Conservation (phyloP, 306 rosid genomes). For the Myrica gale region DNA sequence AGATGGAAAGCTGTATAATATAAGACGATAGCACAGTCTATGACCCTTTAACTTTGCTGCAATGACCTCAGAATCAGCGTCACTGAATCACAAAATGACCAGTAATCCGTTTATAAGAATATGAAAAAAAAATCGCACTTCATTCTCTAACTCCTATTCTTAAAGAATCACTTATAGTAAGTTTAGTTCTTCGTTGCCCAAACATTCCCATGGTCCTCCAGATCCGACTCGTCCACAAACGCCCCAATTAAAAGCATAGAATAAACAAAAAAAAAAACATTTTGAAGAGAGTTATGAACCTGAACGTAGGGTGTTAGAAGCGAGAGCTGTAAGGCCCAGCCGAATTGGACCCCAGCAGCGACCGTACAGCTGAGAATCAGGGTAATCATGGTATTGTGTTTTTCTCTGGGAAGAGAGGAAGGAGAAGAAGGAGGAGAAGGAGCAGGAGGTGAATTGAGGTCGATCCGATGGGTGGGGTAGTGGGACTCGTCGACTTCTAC, state of each 20-base stretch:
- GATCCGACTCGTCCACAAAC: constrained; percentile 19
- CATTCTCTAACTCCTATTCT: not conserved
- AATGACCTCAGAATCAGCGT: not conserved
- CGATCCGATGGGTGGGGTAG: constrained; percentile 45
- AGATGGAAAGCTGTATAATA: no score
- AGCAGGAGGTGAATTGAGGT: constrained; percentile 45
- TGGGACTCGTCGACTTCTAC: constrained; percentile 49
- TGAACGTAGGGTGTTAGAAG: constrained; percentile 90
- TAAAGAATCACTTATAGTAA: not conserved
- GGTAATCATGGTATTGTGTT: constrained; percentile 35
- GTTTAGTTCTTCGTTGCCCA: not conserved
- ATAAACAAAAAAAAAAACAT: not conserved
- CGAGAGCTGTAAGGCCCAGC: constrained; percentile 99
- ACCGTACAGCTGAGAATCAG: constrained; percentile 87
- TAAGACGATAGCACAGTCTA: no score
- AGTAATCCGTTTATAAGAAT: not conserved
- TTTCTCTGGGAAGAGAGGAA: constrained; percentile 27
- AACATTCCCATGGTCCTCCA: constrained; percentile 6
- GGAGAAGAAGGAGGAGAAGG: constrained; percentile 14
- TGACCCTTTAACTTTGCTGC: not conserved
- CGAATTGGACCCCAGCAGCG: constrained; percentile 97
- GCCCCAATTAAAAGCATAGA: not conserved
- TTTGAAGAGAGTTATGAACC: constrained; percentile 37
- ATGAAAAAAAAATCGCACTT: not conserved
- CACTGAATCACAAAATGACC: not conserved